Conservation (phyloP, 2,329 filamentous ascomycete species). For the Pezicula neosporulosa region DNA sequence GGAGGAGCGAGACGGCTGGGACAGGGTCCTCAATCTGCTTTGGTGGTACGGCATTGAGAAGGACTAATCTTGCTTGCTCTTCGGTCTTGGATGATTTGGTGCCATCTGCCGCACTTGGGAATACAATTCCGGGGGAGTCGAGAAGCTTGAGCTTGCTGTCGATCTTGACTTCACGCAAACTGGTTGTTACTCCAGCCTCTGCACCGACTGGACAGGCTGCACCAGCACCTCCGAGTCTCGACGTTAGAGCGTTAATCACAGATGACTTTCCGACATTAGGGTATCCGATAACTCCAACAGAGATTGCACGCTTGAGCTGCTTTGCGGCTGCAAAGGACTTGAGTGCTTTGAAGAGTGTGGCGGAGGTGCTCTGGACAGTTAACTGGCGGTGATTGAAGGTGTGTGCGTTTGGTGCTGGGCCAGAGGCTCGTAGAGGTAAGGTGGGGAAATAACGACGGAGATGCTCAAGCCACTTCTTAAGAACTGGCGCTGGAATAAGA, state of each 20-base stretch:
- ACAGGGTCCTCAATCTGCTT: slow-evolving; percentile 93
- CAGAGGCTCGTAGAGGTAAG: slow-evolving; percentile 80
- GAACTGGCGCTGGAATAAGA: slow-evolving; percentile 75
- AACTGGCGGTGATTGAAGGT: slow-evolving; percentile 91
- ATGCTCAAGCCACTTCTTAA: slow-evolving; percentile 81
- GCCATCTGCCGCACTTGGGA: slow-evolving; percentile 64
- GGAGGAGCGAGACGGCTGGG: slow-evolving; percentile 79
- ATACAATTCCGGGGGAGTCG: slow-evolving; percentile 92
- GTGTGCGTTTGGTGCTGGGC: slow-evolving; percentile 77
- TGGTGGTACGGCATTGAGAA: slow-evolving; percentile 88
- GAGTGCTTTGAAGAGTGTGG: slow-evolving; percentile 81
- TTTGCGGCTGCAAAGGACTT: slow-evolving; percentile 83
- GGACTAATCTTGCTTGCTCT: slow-evolving; percentile 78
- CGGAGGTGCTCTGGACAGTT: slow-evolving; percentile 80
- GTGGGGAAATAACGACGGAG: slow-evolving; percentile 89
- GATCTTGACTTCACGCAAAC: slow-evolving; percentile 84
- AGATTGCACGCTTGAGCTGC: slow-evolving; percentile 84
- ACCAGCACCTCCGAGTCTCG: slow-evolving; percentile 66
- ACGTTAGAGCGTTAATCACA: slow-evolving; percentile 88
- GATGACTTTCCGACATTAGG: slow-evolving; percentile 96
- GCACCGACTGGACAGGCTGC: slow-evolving; percentile 83
- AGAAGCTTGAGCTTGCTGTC: slow-evolving; percentile 92
- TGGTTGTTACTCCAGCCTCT: slow-evolving; percentile 89
- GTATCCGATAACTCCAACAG: slow-evolving; percentile 91
- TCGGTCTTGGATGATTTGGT: slow-evolving; percentile 57